Conservation (phyloP, 2,329 filamentous ascomycete species). For the Graphiopsis chlorocephala region DNA sequence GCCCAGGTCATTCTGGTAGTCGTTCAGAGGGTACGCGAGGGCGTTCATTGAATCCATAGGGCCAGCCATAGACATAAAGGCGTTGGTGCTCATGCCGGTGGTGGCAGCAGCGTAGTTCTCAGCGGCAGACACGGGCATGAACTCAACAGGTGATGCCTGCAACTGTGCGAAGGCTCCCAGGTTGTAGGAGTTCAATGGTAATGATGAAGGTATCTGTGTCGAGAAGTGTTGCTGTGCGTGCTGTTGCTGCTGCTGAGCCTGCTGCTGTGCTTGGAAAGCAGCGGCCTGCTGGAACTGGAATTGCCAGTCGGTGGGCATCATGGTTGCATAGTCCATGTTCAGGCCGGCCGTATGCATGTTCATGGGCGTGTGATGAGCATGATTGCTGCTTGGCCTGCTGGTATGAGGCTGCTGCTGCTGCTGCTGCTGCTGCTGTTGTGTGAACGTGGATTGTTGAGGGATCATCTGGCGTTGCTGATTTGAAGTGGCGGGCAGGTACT, state of each 20-base stretch:
- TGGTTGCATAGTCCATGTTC: constrained; percentile 33
- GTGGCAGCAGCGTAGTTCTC: constrained; percentile 37
- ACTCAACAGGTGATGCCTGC: constrained; percentile 48
- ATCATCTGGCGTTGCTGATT: constrained; percentile 25
- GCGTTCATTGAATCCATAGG: constrained; percentile 47
- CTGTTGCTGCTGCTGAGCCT: constrained; percentile 17
- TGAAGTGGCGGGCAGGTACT: constrained; percentile 21
- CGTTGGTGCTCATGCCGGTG: constrained; percentile 40
- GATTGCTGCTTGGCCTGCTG: constrained; percentile 31
- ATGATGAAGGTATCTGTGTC: constrained; percentile 24
- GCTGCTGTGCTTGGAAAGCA: constrained; percentile 12
- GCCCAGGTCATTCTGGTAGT: constrained; percentile 67
- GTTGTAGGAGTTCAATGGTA: constrained; percentile 35
- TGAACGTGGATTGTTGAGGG: constrained; percentile 19
- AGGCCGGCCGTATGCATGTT: constrained; percentile 31
- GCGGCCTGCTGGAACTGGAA: constrained; percentile 39
- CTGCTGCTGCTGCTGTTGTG: constrained; percentile 13
- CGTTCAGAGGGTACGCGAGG: constrained; percentile 51
- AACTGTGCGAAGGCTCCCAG: constrained; percentile 40
- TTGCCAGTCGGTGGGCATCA: constrained; percentile 41
- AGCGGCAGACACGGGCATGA: constrained; percentile 43
- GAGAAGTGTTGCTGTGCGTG: constrained; percentile 22
- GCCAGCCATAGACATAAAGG: constrained; percentile 41
- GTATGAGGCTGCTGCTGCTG: constrained; percentile 24
- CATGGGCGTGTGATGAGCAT: constrained; percentile 28